phyloP scores from a whole-genome alignment of 306 rosid species.

The Dalbergia oliveri region DNA sequence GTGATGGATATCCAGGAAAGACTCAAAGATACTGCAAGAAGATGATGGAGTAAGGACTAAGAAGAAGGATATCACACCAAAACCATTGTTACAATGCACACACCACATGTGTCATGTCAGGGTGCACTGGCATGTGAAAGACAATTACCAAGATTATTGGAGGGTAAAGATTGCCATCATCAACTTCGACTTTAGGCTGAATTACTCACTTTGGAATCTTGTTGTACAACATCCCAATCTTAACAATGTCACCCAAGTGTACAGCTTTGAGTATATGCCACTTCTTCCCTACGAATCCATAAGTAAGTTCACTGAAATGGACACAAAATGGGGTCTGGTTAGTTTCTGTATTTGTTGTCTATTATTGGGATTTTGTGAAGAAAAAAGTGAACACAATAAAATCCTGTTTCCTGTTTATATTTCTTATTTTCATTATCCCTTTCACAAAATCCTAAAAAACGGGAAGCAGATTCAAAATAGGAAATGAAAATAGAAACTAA shows the following conservation, averaged over 20 bases:
- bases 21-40: conserved; percentile 64
- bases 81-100: conserved; percentile 89
- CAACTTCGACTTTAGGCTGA: conserved; percentile 78
- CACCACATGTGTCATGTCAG: conserved; percentile 85
- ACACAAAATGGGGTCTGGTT: background rate
- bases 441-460: no score
- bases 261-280: conserved; percentile 88
- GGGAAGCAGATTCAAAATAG: no score
- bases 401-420: no score
- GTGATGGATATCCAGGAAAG: conserved; percentile 57
- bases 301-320: conserved; percentile 59
- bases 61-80: conserved; percentile 62
- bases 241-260: conserved; percentile 89
- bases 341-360: background rate
- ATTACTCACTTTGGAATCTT: conserved; percentile 84
- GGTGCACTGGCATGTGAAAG: conserved; percentile 91
- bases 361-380: no score
- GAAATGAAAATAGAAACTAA: no score
- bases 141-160: conserved; percentile 86
- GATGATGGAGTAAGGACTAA: conserved; percentile 54
- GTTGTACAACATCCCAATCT: conserved; percentile 93
- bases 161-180: conserved; percentile 83
- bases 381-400: no score
- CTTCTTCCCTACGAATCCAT: conserved; percentile 84
- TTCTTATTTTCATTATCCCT: no score